Conservation (phyloP, 768 basidiomycete species). For the Xerocomellus chrysenteron region DNA sequence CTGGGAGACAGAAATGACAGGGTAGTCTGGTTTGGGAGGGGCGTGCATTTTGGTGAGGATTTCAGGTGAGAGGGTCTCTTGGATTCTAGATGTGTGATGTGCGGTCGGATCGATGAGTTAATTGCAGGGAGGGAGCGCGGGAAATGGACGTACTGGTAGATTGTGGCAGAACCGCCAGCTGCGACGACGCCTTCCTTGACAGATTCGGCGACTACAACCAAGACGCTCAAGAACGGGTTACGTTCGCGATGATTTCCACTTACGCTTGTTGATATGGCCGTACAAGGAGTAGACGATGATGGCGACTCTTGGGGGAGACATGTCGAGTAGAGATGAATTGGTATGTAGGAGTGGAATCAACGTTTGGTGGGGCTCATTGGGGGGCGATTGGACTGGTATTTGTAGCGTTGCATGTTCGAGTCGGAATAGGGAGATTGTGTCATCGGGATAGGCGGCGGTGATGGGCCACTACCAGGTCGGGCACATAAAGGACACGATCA, state of each 20-base stretch:
- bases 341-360: not conserved
- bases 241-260: conserved; percentile 23
- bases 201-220: conserved; percentile 58
- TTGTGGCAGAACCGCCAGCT: conserved; percentile 50
- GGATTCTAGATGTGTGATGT: conserved; percentile 47
- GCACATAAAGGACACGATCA: conserved; percentile 11
- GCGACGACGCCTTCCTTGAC: conserved; percentile 44
- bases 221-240: not conserved
- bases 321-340: conserved; percentile 11
- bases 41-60: conserved; percentile 68
- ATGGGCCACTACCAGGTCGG: conserved; percentile 1
- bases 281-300: conserved; percentile 75
- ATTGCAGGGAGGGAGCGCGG: not conserved
- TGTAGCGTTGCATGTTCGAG: not conserved
- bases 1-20: conserved; percentile 10
- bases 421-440: conserved; percentile 1
- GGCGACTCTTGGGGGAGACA: conserved; percentile 55
- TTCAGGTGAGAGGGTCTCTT: conserved; percentile 75
- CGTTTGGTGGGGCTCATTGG: not conserved
- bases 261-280: conserved; percentile 69
- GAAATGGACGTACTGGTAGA: conserved; percentile 52
- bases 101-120: not conserved
- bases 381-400: conserved; percentile 9
- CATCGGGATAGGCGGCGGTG: not conserved
- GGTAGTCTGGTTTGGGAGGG: conserved; percentile 64